phyloP scores from a whole-genome alignment of 2,329 filamentous ascomycete genomes.

The Nigrospora sphaerica region DNA sequence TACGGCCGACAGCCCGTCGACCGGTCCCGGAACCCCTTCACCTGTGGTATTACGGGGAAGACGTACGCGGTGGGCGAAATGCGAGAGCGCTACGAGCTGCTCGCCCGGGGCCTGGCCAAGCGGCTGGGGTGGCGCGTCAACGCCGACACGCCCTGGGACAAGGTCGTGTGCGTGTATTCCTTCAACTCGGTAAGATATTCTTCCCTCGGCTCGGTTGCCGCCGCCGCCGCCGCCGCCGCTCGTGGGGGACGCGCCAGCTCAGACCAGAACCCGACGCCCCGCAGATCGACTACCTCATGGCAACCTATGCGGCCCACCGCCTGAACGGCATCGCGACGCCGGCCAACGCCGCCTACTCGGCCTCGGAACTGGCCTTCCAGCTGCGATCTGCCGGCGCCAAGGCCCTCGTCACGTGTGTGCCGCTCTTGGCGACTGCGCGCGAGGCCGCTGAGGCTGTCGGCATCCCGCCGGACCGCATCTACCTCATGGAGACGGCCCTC shows the following conservation, averaged over 20 bases:
- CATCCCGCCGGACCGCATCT: conserved; percentile 56
- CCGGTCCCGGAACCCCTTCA: conserved; percentile 59
- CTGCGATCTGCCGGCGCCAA: conserved; percentile 57
- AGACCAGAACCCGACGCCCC: background rate
- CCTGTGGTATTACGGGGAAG: conserved; percentile 63
- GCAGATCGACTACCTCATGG: conserved; percentile 57
- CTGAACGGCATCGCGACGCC: conserved; percentile 61
- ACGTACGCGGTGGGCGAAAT: conserved; percentile 56
- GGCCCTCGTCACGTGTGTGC: conserved; percentile 61
- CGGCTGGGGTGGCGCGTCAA: conserved; percentile 67
- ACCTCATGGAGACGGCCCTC: conserved; percentile 45
- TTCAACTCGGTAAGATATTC: conserved; percentile 50
- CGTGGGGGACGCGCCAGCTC: too few relatives aligned
- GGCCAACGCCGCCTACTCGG: conserved; percentile 64
- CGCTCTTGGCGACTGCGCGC: conserved; percentile 54
- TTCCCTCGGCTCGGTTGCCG: too few relatives aligned
- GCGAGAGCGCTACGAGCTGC: conserved; percentile 55
- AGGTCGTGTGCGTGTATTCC: conserved; percentile 64
- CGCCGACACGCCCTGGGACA: conserved; percentile 67
- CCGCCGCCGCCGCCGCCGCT: too few relatives aligned
- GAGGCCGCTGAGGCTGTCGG: conserved; percentile 53
- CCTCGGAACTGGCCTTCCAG: conserved; percentile 60
- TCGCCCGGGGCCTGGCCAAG: conserved; percentile 57
- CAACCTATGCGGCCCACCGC: conserved; percentile 62
- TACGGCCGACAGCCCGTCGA: conserved; percentile 56